A percentile compares a stretch with the other conserved stretches of the same genome.
Conservation (phyloP, 805 yeast species). For the Metschnikowia vanudenii region DNA sequence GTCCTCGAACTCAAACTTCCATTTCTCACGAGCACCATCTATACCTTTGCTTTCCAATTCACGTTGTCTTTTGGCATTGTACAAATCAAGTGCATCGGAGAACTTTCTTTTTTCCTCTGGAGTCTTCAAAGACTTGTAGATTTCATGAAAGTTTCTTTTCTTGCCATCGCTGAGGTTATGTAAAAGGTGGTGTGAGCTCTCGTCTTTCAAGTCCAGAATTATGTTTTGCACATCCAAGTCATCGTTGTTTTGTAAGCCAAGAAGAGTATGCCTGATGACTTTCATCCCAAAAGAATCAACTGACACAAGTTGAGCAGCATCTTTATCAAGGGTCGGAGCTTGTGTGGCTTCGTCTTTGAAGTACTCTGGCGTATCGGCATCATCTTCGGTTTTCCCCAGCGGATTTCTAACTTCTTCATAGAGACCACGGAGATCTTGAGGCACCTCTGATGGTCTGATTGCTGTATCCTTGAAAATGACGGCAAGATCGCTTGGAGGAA, state of each 20-base stretch:
- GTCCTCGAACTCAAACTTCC: conserved; percentile 81
- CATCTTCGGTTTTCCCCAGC: conserved; percentile 4
- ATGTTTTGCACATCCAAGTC: conserved; percentile 26
- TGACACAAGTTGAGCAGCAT: conserved; percentile 53
- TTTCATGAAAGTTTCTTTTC: conserved; percentile 63
- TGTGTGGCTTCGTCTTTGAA: conserved; percentile 29
- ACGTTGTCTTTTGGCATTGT: conserved; percentile 75
- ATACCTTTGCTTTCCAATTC: conserved; percentile 74
- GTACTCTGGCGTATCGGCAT: conserved; percentile 24
- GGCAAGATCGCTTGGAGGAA: conserved; percentile 49
- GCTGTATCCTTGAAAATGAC: conserved; percentile 27
- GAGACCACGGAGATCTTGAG: conserved; percentile 32
- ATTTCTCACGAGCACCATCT: conserved; percentile 82
- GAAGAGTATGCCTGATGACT: conserved; percentile 70
- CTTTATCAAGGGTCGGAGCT: conserved; percentile 50
- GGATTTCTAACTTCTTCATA: conserved; percentile 26
- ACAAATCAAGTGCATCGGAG: conserved; percentile 62
- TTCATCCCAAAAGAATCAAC: conserved; percentile 78
- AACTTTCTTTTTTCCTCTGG: conserved; percentile 49
- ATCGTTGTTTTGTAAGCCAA: conserved; percentile 34
- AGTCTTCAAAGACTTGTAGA: conserved; percentile 52
- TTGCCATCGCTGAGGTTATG: conserved; percentile 32
- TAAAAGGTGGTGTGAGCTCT: conserved; percentile 26
- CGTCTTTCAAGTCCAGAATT: conserved; percentile 29
- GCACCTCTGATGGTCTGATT: conserved; percentile 31